phyloP scores from a whole-genome alignment of 148 eudicot genomes.

The Amaranthus hypochondriacus region DNA sequence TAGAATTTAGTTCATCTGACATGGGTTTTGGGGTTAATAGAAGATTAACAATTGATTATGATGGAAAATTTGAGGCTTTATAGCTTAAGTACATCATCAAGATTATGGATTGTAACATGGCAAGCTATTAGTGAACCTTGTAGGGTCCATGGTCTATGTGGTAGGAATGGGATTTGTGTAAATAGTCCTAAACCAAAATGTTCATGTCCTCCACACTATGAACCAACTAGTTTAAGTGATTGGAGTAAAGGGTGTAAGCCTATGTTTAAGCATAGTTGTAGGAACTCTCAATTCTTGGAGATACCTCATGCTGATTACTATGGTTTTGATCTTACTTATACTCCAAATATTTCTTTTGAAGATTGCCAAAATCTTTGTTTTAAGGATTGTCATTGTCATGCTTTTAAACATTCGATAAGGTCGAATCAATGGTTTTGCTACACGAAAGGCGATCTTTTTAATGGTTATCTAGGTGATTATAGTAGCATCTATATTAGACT shows the following conservation, averaged over 20 bases:
- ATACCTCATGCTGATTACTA: constrained; percentile 41
- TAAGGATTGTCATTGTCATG: constrained; percentile 37
- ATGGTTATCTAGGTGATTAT: constrained; percentile 26
- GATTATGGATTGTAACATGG: constrained; percentile 43
- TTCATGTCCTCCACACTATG: constrained; percentile 46
- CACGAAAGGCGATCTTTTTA: constrained; percentile 43
- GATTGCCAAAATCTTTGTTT: constrained; percentile 4
- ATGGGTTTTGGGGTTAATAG: constrained; percentile 36
- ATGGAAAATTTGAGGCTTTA: constrained; percentile 56
- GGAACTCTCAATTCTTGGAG: constrained; percentile 40
- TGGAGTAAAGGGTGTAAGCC: constrained; percentile 58
- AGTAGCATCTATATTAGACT: constrained; percentile 33
- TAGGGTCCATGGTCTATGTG: constrained; percentile 51
- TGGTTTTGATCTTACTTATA: constrained; percentile 40
- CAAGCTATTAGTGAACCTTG: constrained; percentile 39
- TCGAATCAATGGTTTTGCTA: constrained; percentile 29
- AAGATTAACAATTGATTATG: constrained; percentile 44
- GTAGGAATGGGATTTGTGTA: constrained; percentile 47
- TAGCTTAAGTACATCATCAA: constrained; percentile 38
- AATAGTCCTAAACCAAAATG: constrained; percentile 39
- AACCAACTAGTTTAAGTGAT: constrained; percentile 30
- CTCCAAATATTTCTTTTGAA: too few relatives aligned
- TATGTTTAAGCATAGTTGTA: constrained; percentile 28
- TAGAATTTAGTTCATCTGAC: constrained; percentile 40
- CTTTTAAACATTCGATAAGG: constrained; percentile 37